Evolutionary conservation across 306 rosid genomes (phyloP), one percentile per base, ranked within the genome.

Genomic region (Pyrus pyrifolia): DNA sequence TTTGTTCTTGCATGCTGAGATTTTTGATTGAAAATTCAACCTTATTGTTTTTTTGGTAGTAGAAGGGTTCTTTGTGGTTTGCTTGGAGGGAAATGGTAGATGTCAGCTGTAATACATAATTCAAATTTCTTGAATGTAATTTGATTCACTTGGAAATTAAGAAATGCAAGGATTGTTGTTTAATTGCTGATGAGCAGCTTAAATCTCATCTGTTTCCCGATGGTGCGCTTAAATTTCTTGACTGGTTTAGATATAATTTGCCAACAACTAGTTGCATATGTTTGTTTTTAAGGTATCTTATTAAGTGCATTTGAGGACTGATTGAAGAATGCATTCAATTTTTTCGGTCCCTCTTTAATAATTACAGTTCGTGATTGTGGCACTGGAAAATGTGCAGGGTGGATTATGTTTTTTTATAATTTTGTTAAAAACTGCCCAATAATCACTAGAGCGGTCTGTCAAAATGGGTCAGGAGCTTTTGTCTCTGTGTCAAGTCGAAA

Each of bases 401-500:
- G 77, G 79, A 73, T 82, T 71, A 76, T 74, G 84, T 75, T 83
- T 57, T n/a, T 57, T 18, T 2, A 57, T 10, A 57, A 57, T n/a
- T 57, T 57, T 76, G 42, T 76, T 76, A 81, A 80, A 63, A 69
- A 22, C 70, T 81, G 77, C 76, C 59, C 29, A 77, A 77, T 40
- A 49, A 63, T 70, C 71, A 11, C 73, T 67, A 33, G 64, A n/a
- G 52, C 49, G 57, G 22, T 68, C 82, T 80, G 60, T 71, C 69
- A 79, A 80, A 78, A 94, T 91, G 97, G 85, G 81, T 82, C 93
- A 80, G 79, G 79, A 85, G 51, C 46, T 81, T 57, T 70, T 57
- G n/a, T 63, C 85, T 78, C 52, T 75, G 31, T 80, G 83, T 79
- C 96, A 74, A 42, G 63, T 70, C 31, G 87, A 86, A 83, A 74